phyloP scores from a whole-genome alignment of 129 eudicot genomes.

The Heracleum sosnowskyi region DNA sequence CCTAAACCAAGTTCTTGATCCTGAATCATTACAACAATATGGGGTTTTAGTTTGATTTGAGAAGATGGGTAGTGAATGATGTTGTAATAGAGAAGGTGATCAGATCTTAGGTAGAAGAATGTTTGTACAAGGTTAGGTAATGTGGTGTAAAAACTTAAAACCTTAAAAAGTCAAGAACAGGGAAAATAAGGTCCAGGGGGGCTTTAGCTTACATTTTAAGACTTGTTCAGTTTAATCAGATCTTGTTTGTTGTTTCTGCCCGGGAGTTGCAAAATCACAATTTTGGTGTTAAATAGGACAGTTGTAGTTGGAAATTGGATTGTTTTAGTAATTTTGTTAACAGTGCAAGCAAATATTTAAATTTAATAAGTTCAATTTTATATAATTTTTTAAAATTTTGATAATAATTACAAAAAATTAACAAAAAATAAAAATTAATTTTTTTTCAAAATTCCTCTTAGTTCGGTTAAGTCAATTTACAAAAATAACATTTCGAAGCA shows the following conservation, averaged over 20 bases:
- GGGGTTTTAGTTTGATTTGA: background rate
- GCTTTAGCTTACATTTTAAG: background rate
- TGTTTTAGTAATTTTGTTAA: too few species aligned
- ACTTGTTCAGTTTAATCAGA: background rate
- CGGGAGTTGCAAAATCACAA: background rate
- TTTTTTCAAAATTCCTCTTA: too few species aligned
- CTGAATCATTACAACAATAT: constrained; percentile 11
- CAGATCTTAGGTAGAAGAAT: background rate
- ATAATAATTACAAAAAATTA: too few species aligned
- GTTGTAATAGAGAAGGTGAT: background rate
- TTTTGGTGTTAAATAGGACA: background rate
- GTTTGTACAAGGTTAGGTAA: background rate
- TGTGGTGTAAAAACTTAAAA: background rate
- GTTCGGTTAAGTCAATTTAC: too few species aligned
- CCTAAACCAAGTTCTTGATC: constrained; percentile 31
- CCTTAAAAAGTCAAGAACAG: background rate
- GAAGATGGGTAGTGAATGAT: background rate
- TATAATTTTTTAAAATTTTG: too few species aligned
- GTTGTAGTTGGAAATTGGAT: too few species aligned
- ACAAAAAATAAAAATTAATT: too few species aligned
- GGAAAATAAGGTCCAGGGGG: background rate
- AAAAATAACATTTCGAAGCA: too few species aligned
- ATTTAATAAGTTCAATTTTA: too few species aligned
- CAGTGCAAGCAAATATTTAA: too few species aligned
- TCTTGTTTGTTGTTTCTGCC: background rate